Evolutionary conservation across 2,329 filamentous ascomycete genomes (phyloP).

Genomic region (Fusarium agapanthi): DNA sequence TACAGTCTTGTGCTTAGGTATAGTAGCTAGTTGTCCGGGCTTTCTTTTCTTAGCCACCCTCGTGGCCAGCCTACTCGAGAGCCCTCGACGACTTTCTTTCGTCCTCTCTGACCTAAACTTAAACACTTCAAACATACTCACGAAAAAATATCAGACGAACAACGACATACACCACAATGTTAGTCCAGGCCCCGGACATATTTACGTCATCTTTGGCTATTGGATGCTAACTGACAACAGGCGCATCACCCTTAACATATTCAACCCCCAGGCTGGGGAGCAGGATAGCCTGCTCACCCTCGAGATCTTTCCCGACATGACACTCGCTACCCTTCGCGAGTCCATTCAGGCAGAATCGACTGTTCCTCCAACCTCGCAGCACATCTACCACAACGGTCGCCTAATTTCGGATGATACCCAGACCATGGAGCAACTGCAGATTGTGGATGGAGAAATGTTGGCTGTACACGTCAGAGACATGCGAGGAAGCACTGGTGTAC

Average conservation of each 20-base stretch:
- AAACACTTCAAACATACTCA: background rate
- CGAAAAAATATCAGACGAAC: background rate
- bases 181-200: slow-evolving; percentile 5
- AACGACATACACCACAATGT: slow-evolving; percentile 31
- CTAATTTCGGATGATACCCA: slow-evolving; percentile 80
- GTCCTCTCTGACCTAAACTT: background rate
- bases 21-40: background rate
- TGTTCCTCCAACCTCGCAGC: slow-evolving; percentile 77
- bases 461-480: slow-evolving; percentile 79
- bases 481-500: slow-evolving; percentile 57
- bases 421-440: slow-evolving; percentile 82
- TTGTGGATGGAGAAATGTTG: slow-evolving; percentile 91
- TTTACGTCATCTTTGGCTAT: slow-evolving; percentile 11
- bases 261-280: slow-evolving; percentile 71
- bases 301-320: slow-evolving; percentile 84
- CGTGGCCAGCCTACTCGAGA: slow-evolving; percentile 1
- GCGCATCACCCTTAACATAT: slow-evolving; percentile 88
- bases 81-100: slow-evolving; percentile 5
- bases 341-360: slow-evolving; percentile 85
- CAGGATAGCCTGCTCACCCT: slow-evolving; percentile 82
- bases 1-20: background rate
- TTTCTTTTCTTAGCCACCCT: slow-evolving; percentile 8
- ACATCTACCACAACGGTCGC: slow-evolving; percentile 90
- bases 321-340: slow-evolving; percentile 84
- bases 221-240: slow-evolving; percentile 55